Base-by-base conservation (phyloP, 2,329 filamentous ascomycete species). In the Trichoderma citrinoviride region DNA sequence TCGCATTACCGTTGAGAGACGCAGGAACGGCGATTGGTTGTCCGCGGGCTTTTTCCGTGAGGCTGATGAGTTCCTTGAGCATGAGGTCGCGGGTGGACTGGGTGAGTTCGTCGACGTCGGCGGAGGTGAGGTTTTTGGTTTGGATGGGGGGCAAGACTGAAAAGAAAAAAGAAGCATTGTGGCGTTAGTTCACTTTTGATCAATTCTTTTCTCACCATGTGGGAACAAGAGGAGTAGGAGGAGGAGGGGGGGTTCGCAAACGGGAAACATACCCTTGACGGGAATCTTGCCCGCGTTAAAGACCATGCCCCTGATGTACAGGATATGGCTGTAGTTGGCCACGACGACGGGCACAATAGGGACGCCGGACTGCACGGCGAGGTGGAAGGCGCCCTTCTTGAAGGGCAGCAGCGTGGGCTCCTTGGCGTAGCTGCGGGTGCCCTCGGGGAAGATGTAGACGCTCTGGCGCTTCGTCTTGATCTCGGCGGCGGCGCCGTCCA, bases 341-440 rank as follows among this genome's bases (percentile, higher is more conserved):
- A 87, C 85, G 53, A 93, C 89, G 41, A 96, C 85, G 0, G 95
- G 95, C 3, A 99, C 89, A 71, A 99, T 91, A 27, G 93, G 93
- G 6, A 97, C 95, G 69, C 92, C 90, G 2, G 94, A 94, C 82
- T 98, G 91, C 21, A 99, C 87, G 52, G 95, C 95, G 40, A 99
- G 84, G 77, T 99, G 94, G 79, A 99, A 99, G 53, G 94, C 95
- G 66, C 95, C 95, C 82, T 99, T 99, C 81, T 99, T 99, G 84
- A 98, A 99, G n/a, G 93, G 91, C 62, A 98, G 82, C 72, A 99
- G 80, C 66, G 84, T 86, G 1, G 95, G 91, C 62, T 93, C 88
- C 71, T 90, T 87, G 65, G 90, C 85, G 79, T 98, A 97, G 76
- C 91, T 96, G 70, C 95, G 86, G 1, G 95, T 99, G 57, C 95